Evolutionary conservation across 805 yeast genomes (phyloP).

Genomic region (Saccharomyces jurei): DNA sequence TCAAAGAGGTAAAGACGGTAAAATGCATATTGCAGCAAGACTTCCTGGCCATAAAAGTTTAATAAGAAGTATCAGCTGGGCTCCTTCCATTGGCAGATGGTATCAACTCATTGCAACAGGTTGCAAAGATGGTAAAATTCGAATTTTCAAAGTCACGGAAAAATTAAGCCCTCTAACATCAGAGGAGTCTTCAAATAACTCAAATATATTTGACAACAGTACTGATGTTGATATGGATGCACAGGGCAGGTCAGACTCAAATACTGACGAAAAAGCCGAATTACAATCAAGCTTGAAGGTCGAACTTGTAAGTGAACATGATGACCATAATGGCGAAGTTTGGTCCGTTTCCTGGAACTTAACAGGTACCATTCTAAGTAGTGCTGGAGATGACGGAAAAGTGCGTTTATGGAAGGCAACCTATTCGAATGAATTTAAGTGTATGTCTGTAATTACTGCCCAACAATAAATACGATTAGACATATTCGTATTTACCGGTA

Average conservation of each 20-base stretch:
- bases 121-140: conserved; percentile 86
- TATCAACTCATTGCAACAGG: conserved; percentile 90
- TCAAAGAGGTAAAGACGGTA: conserved; percentile 43
- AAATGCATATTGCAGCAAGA: conserved; percentile 48
- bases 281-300: conserved; percentile 32
- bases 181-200: conserved; percentile 1
- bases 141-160: conserved; percentile 71
- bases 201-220: conserved; percentile 3
- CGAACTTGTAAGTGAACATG: conserved; percentile 57
- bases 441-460: conserved; percentile 77
- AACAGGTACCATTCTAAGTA: conserved; percentile 85
- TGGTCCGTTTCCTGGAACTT: conserved; percentile 96
- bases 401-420: conserved; percentile 88
- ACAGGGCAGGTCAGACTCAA: background rate
- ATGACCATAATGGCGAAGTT: conserved; percentile 79
- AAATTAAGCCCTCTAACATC: conserved; percentile 3
- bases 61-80: conserved; percentile 89
- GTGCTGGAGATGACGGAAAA: conserved; percentile 93
- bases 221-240: conserved; percentile 1
- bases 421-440: conserved; percentile 77
- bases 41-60: conserved; percentile 81
- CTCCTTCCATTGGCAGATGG: conserved; percentile 89
- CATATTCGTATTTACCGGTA: background rate
- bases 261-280: background rate
- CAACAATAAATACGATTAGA: conserved; percentile 28